Evolutionary conservation across 202 grass and related monocot species (phyloP).

Genomic region (Eragrostis tef): DNA sequence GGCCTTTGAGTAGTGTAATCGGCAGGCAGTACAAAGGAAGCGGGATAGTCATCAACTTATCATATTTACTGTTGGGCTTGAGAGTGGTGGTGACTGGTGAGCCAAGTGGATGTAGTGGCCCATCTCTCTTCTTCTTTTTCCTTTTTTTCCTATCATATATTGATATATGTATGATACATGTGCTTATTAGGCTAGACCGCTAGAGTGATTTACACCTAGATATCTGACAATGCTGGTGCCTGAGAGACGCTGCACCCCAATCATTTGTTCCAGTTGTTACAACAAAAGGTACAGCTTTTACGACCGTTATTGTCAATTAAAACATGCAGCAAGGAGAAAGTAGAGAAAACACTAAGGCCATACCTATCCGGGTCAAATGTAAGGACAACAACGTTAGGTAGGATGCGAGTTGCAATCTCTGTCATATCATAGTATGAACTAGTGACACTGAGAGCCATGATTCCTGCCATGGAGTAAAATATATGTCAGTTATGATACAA

Average conservation of each 20-base stretch:
- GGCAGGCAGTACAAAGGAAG: not conserved
- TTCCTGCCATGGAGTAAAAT: slow-evolving; percentile 62
- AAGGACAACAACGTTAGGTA: slow-evolving; percentile 89
- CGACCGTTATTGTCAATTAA: slow-evolving; percentile 12
- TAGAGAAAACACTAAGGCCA: slow-evolving; percentile 24
- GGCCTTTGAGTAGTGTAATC: not conserved
- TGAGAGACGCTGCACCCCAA: not conserved
- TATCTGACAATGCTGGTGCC: not conserved
- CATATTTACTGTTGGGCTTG: not conserved
- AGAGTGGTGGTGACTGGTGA: not conserved
- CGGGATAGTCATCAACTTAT: not conserved
- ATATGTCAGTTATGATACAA: slow-evolving; percentile 33
- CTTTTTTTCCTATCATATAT: not conserved
- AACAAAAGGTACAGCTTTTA: not conserved
- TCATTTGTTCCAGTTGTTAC: not conserved
- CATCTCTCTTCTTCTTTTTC: not conserved
- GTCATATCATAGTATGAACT: slow-evolving; percentile 98
- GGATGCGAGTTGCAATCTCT: slow-evolving; percentile 93
- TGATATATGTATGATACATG: not conserved
- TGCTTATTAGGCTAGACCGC: not conserved
- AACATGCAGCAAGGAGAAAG: slow-evolving; percentile 23
- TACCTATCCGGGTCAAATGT: slow-evolving; percentile 96
- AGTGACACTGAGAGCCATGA: slow-evolving; percentile 95
- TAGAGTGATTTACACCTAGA: not conserved
- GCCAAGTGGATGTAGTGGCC: not conserved